Percentiles rank a stretch among this genome's conserved stretches.
Conservation (phyloP, 805 yeast species). For the Metschnikowia vanudenii region DNA sequence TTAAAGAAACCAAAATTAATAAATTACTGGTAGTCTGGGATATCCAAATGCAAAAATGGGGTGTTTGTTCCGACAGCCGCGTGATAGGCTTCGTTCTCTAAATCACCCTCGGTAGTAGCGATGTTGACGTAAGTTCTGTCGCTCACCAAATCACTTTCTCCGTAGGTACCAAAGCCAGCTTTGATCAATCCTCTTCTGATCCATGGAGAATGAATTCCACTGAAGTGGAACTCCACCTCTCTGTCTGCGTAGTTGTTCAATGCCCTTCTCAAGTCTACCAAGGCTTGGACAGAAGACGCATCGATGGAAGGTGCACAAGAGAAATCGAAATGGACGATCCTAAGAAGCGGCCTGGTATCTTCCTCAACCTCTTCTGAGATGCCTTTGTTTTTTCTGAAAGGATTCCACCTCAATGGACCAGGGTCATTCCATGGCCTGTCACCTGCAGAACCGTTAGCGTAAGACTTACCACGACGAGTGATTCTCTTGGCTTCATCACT, state of each 20-base stretch:
- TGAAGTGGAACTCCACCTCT: slow-evolving; percentile 86
- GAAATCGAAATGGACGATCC: slow-evolving; percentile 78
- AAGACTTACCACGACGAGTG: slow-evolving; percentile 62
- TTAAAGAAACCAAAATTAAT: background rate
- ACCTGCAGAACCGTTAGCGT: slow-evolving; percentile 37
- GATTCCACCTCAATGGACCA: slow-evolving; percentile 51
- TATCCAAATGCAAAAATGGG: slow-evolving; percentile 76
- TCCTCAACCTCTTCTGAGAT: slow-evolving; percentile 23
- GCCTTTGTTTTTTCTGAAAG: slow-evolving; percentile 20
- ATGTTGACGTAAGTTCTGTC: slow-evolving; percentile 42
- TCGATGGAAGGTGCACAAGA: slow-evolving; percentile 74
- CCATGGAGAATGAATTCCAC: slow-evolving; percentile 86
- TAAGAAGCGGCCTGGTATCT: slow-evolving; percentile 62
- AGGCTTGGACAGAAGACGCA: slow-evolving; percentile 73
- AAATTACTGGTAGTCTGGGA: slow-evolving; percentile 51
- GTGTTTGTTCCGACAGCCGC: slow-evolving; percentile 64
- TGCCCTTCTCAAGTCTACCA: slow-evolving; percentile 73
- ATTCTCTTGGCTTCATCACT: slow-evolving; percentile 60
- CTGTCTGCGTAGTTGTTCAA: slow-evolving; percentile 72
- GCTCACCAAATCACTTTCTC: slow-evolving; percentile 39
- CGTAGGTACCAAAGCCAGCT: slow-evolving; percentile 72
- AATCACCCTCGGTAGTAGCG: slow-evolving; percentile 30
- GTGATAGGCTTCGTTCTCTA: slow-evolving; percentile 38
- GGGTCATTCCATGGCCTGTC: slow-evolving; percentile 92
- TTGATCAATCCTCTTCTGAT: slow-evolving; percentile 70